Evolutionary conservation across 164 flowering plant species (phyloP), one percentile per base, ranked within the genome.

Genomic region (Sextonia rubra): DNA sequence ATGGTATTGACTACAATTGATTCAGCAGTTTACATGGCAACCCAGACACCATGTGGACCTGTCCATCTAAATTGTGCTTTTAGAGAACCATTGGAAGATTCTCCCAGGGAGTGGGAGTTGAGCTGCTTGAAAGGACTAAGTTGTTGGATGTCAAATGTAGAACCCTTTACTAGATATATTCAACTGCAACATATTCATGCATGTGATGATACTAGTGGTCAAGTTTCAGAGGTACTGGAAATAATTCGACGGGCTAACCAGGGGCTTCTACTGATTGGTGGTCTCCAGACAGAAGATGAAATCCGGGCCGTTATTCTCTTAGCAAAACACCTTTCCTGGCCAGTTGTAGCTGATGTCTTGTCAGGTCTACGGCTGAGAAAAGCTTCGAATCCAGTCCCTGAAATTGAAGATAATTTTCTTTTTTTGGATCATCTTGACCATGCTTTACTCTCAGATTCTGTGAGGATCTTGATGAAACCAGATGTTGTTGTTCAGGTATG

Each of bases 51-150:
- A 3, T 62, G 25, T 79, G 98, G 99, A 17, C 99, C 98, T 67
- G 94, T 90, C 66, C 98, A 95, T 79, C 79, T 95, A 65, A 95
- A 95, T 79, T 95, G 99, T 75, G 84, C 91, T 77, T 95, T 89
- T 70, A 82, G 97, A 68, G 97, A 95, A 75, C 98, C 99, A 29
- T 71, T 95, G 75, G 97, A 84, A 73, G 80, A 79, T 78, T 79
- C 83, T 76, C 85, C 89, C 11, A 78, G 68, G 48, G 76, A 74
- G 11, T 95, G 97, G 98, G 70, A 26, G 64, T 71, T 30, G 58
- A 83, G 83, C 72, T 91, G 94, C 72, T 82, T 93, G 72, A 77
- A 85, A 60, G 94, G 96, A 71, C 76, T 91, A 70, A 85, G 87
- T 55, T 37, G 30, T 65, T 95, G 99, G 99, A 84, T 82, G 80